These are phyloP conservation scores for Candida odintsovae DNA, from an alignment of 805 yeast genomes.

Conservation along the genomic window DNA sequence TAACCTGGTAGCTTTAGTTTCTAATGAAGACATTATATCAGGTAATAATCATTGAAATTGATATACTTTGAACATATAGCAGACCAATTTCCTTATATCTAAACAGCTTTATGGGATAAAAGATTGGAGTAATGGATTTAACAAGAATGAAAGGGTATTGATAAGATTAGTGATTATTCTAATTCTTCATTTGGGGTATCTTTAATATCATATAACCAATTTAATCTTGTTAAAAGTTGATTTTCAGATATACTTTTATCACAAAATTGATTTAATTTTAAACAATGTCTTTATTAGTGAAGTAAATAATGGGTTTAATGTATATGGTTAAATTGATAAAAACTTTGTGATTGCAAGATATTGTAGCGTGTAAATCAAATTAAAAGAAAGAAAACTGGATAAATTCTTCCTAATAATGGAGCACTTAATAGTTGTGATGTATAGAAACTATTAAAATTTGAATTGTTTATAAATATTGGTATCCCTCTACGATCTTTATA, in stretches of 20 bases:
- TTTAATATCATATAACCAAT: constrained; percentile 43
- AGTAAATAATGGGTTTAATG: too few relatives aligned
- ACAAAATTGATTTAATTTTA: too few relatives aligned
- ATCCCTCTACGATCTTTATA: too few relatives aligned
- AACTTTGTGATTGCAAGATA: too few relatives aligned
- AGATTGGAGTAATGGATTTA: constrained; percentile 40
- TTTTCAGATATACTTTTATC: too few relatives aligned
- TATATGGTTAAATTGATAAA: neutral
- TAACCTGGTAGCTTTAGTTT: constrained; percentile 37
- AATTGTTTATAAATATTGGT: too few relatives aligned
- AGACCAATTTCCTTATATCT: constrained; percentile 62
- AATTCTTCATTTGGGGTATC: constrained; percentile 46
- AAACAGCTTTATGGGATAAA: constrained; percentile 54
- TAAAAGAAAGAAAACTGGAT: too few relatives aligned
- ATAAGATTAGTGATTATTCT: constrained; percentile 44
- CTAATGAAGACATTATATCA: constrained; percentile 49
- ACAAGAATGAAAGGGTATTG: constrained; percentile 53
- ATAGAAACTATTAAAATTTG: too few relatives aligned
- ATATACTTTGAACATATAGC: constrained; percentile 54
- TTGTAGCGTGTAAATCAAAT: too few relatives aligned
- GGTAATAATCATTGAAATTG: constrained; percentile 59
- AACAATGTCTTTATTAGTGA: too few relatives aligned
- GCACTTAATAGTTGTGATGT: too few relatives aligned
- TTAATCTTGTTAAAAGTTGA: constrained; percentile 48
- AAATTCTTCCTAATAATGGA: too few relatives aligned